Conservation (phyloP, 768 basidiomycete genomes). For the Leccinum ochraceum region DNA sequence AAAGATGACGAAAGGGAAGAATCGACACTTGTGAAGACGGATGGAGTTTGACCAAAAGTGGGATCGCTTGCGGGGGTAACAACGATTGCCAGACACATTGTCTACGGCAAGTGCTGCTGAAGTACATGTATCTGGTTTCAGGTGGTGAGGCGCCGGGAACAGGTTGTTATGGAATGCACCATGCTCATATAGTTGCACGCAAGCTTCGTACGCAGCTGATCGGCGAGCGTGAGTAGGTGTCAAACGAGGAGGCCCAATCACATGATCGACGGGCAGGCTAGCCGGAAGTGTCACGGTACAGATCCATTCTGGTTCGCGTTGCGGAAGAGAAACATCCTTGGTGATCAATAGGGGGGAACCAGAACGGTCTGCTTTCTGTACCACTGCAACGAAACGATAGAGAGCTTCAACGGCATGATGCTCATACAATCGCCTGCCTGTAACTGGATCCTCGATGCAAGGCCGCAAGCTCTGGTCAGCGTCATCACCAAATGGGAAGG, state of each 20-base stretch:
- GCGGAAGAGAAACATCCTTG: slow-evolving; percentile 24
- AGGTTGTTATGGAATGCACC: slow-evolving; percentile 55
- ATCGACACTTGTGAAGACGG: slow-evolving; percentile 22
- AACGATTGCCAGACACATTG: slow-evolving; percentile 45
- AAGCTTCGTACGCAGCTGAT: slow-evolving; percentile 58
- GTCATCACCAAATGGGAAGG: slow-evolving; percentile 51
- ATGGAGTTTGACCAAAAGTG: slow-evolving; percentile 62
- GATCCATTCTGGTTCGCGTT: slow-evolving; percentile 30
- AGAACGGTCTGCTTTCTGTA: slow-evolving; percentile 12
- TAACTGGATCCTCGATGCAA: slow-evolving; percentile 61
- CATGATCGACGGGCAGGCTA: slow-evolving; percentile 40
- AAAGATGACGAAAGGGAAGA: slow-evolving; percentile 44
- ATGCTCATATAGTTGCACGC: slow-evolving; percentile 46
- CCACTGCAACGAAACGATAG: slow-evolving; percentile 46
- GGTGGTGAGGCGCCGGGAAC: slow-evolving; percentile 32
- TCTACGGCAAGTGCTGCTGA: slow-evolving; percentile 20
- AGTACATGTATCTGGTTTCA: not conserved
- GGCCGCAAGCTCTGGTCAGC: slow-evolving; percentile 26
- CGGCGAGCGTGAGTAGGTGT: slow-evolving; percentile 58
- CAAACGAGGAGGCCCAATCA: slow-evolving; percentile 46
- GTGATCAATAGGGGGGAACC: slow-evolving; percentile 24
- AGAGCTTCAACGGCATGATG: slow-evolving; percentile 58
- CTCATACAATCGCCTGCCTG: slow-evolving; percentile 58
- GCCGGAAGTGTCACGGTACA: slow-evolving; percentile 54
- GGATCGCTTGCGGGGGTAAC: slow-evolving; percentile 60